Evolutionary conservation across 2,329 filamentous ascomycete genomes (phyloP), one percentile per base, ranked within the genome.

Genomic region (Orbilia quercus): DNA sequence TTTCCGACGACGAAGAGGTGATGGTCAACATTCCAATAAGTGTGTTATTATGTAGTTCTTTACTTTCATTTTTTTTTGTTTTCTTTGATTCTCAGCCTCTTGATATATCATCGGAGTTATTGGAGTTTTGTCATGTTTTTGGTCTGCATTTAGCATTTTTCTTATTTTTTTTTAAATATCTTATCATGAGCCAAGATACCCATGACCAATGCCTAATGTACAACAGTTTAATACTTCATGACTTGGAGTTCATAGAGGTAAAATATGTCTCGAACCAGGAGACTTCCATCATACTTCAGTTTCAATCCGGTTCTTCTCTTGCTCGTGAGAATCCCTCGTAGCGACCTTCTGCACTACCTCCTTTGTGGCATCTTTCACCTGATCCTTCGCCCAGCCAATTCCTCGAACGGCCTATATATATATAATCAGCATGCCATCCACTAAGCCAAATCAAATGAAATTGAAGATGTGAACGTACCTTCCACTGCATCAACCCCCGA

Each of bases 401-500:
- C 80, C 87, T 79, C 82, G 82, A 18, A 83, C 84, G 81, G 76
- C 85, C 83, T 71, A 82, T 4, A 5, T 80, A 85, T 9, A 7
- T 22, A 18, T 31, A 14, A 40, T 59, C 3, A 11, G 22, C 28
- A 48, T 34, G 16, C 38, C 22, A 3, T 16, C 4, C 11, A 23
- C 9, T n/a, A 34, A 9, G 20, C 36, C 31, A 25, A 23, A 22
- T 28, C 7, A 14, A 42, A 3, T 7, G 6, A 53, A 5, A 3
- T 38, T 53, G 5, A 25, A 11, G 16, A 18, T 55, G 0, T 36
- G 9, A 22, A 31, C 54, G 14, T 31, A 77, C 78, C 78, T 84
- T 85, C 87, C 89, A 92, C 80, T 92, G 90, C 90, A 92, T 92
- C 42, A 90, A 78, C 0, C 90, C 90, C 20, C 88, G 81, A 77